These are phyloP conservation scores for Trypanosoma platydactyli DNA, from an alignment of 208 protist species.

Conservation along the genomic window DNA sequence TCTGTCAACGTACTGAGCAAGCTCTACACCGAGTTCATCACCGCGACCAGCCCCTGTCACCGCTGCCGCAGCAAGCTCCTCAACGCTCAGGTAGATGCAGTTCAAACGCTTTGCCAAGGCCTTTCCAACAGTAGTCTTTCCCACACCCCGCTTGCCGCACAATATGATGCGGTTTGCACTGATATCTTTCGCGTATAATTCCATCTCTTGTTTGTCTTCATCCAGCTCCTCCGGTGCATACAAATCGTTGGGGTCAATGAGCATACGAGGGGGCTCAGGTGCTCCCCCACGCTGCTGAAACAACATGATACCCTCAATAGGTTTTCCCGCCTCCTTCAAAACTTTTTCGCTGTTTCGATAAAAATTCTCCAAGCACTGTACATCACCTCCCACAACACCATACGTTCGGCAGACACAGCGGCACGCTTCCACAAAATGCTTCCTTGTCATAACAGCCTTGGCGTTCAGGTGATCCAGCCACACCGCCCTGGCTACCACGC, in stretches of 20 bases:
- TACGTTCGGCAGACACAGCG: conserved; percentile 51
- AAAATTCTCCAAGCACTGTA: conserved; percentile 50
- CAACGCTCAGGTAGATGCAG: conserved; percentile 64
- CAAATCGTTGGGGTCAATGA: conserved; percentile 52
- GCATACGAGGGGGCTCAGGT: conserved; percentile 32
- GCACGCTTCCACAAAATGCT: conserved; percentile 58
- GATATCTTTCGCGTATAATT: conserved; percentile 33
- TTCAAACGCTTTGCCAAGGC: conserved; percentile 58
- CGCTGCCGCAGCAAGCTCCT: conserved; percentile 48
- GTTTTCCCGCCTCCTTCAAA: conserved; percentile 10
- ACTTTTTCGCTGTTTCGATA: conserved; percentile 30
- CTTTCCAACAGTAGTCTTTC: conserved; percentile 51
- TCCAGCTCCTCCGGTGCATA: conserved; percentile 71
- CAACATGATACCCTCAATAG: conserved; percentile 6
- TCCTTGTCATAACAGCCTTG: conserved; percentile 40
- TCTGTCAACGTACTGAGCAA: conserved; percentile 34
- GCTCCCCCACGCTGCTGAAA: conserved; percentile 34
- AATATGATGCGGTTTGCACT: conserved; percentile 69
- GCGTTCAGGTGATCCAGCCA: conserved; percentile 52
- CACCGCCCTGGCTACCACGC: conserved; percentile 49
- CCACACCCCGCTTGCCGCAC: conserved; percentile 42
- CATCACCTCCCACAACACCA: conserved; percentile 43
- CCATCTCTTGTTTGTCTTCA: conserved; percentile 36
- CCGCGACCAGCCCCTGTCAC: conserved; percentile 1
- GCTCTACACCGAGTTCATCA: conserved; percentile 34